Base-by-base conservation (phyloP, 192 early-diverging fungal species). In the Chytriomyces sp. region DNA sequence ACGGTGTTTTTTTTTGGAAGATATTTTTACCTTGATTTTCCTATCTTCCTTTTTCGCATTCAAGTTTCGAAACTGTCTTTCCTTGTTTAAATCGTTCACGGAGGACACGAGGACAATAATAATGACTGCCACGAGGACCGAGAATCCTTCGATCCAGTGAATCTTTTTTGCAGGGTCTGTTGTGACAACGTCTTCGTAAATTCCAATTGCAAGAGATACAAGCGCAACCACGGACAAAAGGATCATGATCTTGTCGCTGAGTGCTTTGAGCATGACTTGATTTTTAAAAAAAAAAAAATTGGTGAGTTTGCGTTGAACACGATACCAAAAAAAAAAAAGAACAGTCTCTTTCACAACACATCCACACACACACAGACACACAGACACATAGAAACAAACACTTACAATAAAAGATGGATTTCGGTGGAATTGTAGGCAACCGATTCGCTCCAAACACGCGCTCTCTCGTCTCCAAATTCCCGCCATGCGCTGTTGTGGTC, bases 1-100 rank as follows among this genome's bases (percentile, higher is more conserved):
- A 86, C 65, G 85, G 85, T 13, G 49, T 69, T 53, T 87, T 72
- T 50, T 87, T 86, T 10, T 77, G 67, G 59, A 35, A 83, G 72
- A 85, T 82, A 80, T 53, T 87, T 72, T 50, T 87, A 87, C 84
- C 81, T 92, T 92, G 79, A 94, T 91, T 0, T 74, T 81, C 73
- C 93, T 90, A 82, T 93, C 93, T 72, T 95, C 94, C 84, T 94
- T 94, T 81, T 93, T 92, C 68, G 90, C 88, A 69, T 95, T 94
- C 62, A 95, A 88, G 82, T 93, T 92, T 78, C 89, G 91, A 86
- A 96, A 96, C 84, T 94, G 93, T 71, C 84, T 87, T 78, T 95
- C 95, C 86, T 96, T 94, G 80, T 94, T 89, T 82, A 91, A 93
- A 87, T 47, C 65, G 44, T 79, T 79, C 49, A 79, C 63, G 57